Conservation (phyloP, 768 basidiomycete species). For the Mycena sanguinolenta region DNA sequence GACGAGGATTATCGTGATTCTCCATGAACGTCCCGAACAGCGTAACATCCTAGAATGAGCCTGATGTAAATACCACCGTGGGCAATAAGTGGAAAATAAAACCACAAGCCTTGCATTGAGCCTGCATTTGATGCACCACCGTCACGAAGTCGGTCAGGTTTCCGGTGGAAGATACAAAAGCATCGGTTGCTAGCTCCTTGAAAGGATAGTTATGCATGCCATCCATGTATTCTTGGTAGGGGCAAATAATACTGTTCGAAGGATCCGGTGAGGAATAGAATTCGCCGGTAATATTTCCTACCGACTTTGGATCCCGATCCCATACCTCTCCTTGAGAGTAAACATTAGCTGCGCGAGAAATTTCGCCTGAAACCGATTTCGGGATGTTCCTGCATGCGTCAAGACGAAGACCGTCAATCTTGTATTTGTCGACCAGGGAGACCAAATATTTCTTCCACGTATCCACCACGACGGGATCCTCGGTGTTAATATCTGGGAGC, state of each 20-base stretch:
- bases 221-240: constrained; percentile 61
- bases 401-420: constrained; percentile 75
- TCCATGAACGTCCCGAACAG: constrained; percentile 69
- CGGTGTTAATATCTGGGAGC: constrained; percentile 72
- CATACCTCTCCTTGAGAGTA: constrained; percentile 76
- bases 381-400: constrained; percentile 66
- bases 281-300: constrained; percentile 26
- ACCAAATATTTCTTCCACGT: constrained; percentile 65
- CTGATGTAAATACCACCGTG: too few relatives aligned
- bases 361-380: constrained; percentile 66
- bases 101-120: constrained; percentile 48
- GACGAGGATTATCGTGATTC: constrained; percentile 71
- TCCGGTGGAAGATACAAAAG: constrained; percentile 62
- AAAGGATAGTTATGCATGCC: constrained; percentile 67
- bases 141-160: constrained; percentile 49
- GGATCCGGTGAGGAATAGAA: not conserved
- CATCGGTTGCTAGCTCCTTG: constrained; percentile 59
- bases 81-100: not conserved
- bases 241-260: constrained; percentile 33
- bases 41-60: constrained; percentile 37
- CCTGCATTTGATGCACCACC: constrained; percentile 48
- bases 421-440: constrained; percentile 62
- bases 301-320: constrained; percentile 52
- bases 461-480: constrained; percentile 61
- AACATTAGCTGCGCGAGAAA: constrained; percentile 66